Evolutionary conservation across 257 asterid species (phyloP), one percentile per base, ranked within the genome.

Genomic region (Solanum virginianum): DNA sequence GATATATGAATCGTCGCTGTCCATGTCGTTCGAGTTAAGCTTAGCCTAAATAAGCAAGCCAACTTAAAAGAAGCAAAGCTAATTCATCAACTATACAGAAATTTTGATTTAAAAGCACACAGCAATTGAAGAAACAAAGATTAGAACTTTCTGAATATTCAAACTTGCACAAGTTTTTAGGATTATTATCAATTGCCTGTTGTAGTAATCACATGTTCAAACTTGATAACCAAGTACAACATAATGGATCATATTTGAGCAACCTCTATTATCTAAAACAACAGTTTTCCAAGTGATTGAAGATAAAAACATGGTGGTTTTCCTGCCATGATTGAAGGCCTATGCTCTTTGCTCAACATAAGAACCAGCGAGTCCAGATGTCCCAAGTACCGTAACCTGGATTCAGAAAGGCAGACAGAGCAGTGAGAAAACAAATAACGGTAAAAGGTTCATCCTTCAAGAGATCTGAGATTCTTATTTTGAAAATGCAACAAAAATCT

Each of bases 301-400:
- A 55, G 88, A 85, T 62, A 43, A 39, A 75, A 84, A 85, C 85
- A 81, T 10, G 85, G 68, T 63, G 29, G 17, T 1, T 24, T 77
- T 15, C 51, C 63, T 77, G 77, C 87, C 26, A 75, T 79, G 56
- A 55, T 85, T 56, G 80, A 81, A 88, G 70, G 26, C 39, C 89
- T 87, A 95, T 68, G 97, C 94, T 88, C 99, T 94, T 87, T 95
- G 92, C 94, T 95, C 99, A 71, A 97, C 94, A 59, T 95, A 97
- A 83, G 99, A 95, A 84, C 99, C 99, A 80, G 98, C 94, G 36
- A 97, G 92, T 83, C 99, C 99, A 84, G 99, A 97, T 75, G 99
- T 97, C 87, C 98, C 99, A 8, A 95, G 98, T 86, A 95, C 98
- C 0, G 97, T 88, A 77, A 97, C 97, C 99, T 95, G 95, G 92